Base-by-base conservation (phyloP, 169 alveolate genomes). In the Eimeria acervulina region DNA sequence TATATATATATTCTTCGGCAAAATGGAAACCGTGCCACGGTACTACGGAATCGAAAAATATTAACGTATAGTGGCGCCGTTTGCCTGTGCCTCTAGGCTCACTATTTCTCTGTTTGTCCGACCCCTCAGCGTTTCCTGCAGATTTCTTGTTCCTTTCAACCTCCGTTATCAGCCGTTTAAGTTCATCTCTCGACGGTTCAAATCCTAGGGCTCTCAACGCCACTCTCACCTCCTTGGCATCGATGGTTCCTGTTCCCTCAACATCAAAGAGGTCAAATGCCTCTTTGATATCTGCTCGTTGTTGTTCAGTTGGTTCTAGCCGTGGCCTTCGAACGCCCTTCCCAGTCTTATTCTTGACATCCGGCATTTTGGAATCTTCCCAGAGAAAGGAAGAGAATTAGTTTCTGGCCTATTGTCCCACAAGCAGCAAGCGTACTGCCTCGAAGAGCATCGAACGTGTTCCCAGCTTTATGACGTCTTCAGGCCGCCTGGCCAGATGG, bases 131-230 rank as follows among this genome's bases (percentile, higher is more conserved):
- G 40, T 59, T 81, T 52, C 70, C 85, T 66, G 87, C 83, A 31
- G 80, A 88, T 19, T 94, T 61, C 36, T 61, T 66, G 51, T 93
- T 93, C 66, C 88, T 59, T 21, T 97, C 98, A 80, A 97, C 97
- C 44, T 97, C 98, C 31, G 96, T 74, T 40, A 97, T 92, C 94
- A 97, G 96, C 93, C 95, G 93, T 94, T 97, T 97, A 47, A 97
- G 95, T 96, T 99, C 99, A 89, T 99, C 99, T 94, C 99, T 99
- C 89, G 98, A 98, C 38, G 99, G 99, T 94, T 99, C 99, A 95
- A 99, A 99, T 21, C 99, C 99, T 17, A 99, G 98, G 26, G 99
- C 99, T 81, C 99, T 96, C 99, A 99, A 98, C 44, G 99, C 99
- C 36, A 99, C 99, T 97, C 99, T 99, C 68, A 99, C 97, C 96